These are phyloP conservation scores for Exophiala viscosa DNA, from an alignment of 2,329 filamentous ascomycete genomes.

Conservation along the genomic window DNA sequence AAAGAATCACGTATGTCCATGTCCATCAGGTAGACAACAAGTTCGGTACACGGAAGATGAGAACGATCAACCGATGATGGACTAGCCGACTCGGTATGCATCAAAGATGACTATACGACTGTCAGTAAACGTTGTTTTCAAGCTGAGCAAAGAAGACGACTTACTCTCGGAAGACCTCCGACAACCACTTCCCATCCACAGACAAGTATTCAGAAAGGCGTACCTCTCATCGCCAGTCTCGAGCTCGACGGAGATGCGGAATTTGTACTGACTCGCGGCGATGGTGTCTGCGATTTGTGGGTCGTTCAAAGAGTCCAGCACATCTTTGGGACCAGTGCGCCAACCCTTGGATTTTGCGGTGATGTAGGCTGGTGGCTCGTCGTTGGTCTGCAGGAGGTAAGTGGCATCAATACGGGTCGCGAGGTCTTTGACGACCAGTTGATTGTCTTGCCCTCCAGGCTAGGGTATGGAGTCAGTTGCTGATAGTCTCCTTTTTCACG, in stretches of 20 bases:
- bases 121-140: neutral
- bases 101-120: constrained; percentile 25
- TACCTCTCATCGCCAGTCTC: constrained; percentile 51
- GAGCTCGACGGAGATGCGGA: constrained; percentile 46
- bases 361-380: constrained; percentile 50
- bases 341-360: constrained; percentile 46
- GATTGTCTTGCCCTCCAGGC: constrained; percentile 51
- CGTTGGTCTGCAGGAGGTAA: constrained; percentile 49
- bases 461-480: constrained; percentile 25
- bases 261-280: constrained; percentile 49
- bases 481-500: neutral
- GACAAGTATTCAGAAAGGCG: constrained; percentile 47
- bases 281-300: constrained; percentile 43
- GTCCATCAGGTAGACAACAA: no score
- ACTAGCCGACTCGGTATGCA: constrained; percentile 26
- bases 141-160: constrained; percentile 7
- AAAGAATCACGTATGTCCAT: no score
- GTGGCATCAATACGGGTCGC: constrained; percentile 44
- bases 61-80: neutral
- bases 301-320: constrained; percentile 47
- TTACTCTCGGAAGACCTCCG: constrained; percentile 45
- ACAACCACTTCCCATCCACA: constrained; percentile 51
- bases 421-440: constrained; percentile 47
- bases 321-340: constrained; percentile 48
- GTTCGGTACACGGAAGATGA: no score